Percentiles rank a stretch among this genome's conserved stretches.
Evolutionary conservation across 1,139 yeast species (phyloP).

Genomic region (Lodderomyces beijingensis): DNA sequence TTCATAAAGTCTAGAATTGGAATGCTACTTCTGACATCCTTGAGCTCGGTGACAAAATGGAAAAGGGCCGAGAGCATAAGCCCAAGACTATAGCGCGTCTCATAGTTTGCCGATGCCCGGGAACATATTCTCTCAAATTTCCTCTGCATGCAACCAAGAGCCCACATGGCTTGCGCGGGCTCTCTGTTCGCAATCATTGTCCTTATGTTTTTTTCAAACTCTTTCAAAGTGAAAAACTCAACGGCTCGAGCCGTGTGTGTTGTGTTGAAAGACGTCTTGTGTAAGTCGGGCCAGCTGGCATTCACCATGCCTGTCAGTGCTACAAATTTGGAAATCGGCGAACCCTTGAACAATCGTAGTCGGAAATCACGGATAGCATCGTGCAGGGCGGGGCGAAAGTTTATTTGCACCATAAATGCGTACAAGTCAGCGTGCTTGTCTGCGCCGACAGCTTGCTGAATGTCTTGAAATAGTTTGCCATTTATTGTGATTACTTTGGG

Average conservation of each 20-base stretch:
- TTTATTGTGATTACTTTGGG: conserved; percentile 21
- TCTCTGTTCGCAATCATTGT: conserved; percentile 25
- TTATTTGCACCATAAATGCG: conserved; percentile 30
- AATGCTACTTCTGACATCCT: conserved; percentile 31
- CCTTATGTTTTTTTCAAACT: conserved; percentile 22
- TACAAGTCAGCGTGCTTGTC: conserved; percentile 23
- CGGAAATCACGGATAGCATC: conserved; percentile 19
- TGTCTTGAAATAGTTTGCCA: conserved; percentile 15
- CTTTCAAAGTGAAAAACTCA: conserved; percentile 26
- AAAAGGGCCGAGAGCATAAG: conserved; percentile 25
- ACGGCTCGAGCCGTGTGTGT: conserved; percentile 26
- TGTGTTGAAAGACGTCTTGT: conserved; percentile 14
- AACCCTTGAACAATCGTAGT: conserved; percentile 23
- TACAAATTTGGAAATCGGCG: conserved; percentile 29
- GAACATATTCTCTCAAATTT: conserved; percentile 31
- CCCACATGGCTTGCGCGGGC: conserved; percentile 30
- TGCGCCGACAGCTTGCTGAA: conserved; percentile 20
- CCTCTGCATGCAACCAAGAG: conserved; percentile 31
- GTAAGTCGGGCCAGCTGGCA: conserved; percentile 37
- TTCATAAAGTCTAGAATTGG: conserved; percentile 33
- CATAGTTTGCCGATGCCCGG: not conserved
- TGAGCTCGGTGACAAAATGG: conserved; percentile 34
- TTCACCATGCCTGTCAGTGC: conserved; percentile 34
- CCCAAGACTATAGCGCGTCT: not conserved
- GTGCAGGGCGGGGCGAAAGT: conserved; percentile 24